A percentile compares a stretch with the other conserved stretches of the same genome.
These are phyloP conservation scores for Mesostigma viride DNA, from an alignment of 139 green algal genomes.

Conservation along the genomic window DNA sequence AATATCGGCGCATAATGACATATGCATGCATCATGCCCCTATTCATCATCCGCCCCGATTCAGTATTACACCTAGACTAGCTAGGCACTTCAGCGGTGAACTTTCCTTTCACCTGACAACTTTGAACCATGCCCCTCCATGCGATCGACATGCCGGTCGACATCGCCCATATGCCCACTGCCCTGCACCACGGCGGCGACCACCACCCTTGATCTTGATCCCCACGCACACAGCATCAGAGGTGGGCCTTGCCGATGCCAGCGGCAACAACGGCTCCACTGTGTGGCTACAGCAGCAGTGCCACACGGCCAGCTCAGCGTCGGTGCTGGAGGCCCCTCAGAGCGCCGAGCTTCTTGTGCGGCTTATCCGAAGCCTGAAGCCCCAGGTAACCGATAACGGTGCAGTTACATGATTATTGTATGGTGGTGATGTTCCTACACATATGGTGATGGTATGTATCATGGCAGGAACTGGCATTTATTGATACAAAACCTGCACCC, in stretches of 20 bases:
- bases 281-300: no score
- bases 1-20: no score
- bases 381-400: no score
- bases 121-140: no score
- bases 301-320: no score
- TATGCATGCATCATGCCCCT: no score
- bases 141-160: no score
- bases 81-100: no score
- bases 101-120: no score
- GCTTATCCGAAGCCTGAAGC: conserved; percentile 7
- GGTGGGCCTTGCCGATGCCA: background rate
- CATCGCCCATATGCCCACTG: background rate
- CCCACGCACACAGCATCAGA: background rate
- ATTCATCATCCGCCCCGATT: no score
- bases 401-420: no score
- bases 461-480: background rate
- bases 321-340: conserved; percentile 16
- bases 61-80: no score
- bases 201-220: background rate
- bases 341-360: conserved; percentile 16
- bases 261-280: background rate
- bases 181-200: background rate
- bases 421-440: conserved; percentile 6
- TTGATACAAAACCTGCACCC: background rate
- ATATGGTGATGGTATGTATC: conserved; percentile 3